Evolutionary conservation across 352 stramenopile genomes (phyloP), one percentile per base, ranked within the genome.

Genomic region (Pythium guiyangense): DNA sequence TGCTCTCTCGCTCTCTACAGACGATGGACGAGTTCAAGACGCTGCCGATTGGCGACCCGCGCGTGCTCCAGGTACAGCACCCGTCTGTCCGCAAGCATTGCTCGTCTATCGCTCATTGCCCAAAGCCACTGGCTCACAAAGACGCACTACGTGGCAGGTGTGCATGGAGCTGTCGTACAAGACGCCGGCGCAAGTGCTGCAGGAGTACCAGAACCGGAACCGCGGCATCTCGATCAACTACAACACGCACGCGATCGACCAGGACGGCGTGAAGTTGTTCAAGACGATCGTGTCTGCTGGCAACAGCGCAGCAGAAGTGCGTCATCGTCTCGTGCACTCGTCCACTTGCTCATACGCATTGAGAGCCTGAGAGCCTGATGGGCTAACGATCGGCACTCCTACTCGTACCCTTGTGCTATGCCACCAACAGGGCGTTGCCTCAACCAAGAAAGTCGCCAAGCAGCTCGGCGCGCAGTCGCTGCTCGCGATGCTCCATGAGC

Each of bases 171-270:
- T 94, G 39, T 81, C 73, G 6, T 75, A 90, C 56, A 91, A 92
- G 67, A 94, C 84, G 1, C 84, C 84, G 2, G 84, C 82, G 12
- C 84, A 94, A 70, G 79, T 94, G n/a, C 65, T 94, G 20, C 79
- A 91, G 45, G 84, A 94, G 59, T 94, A 90, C 55, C 80, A 91
- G 60, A 92, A 90, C 55, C 71, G 81, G 17, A 84, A 94, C 49
- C 77, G 78, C 9, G 84, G 84, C 12, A 75, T 90, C 9, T 84
- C 80, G 1, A 79, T 94, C 63, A 90, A 90, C 49, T 94, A 92
- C 61, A 92, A 90, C 52, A 90, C 77, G 14, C 59, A 89, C 42
- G 59, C 71, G 18, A 58, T 78, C 12, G 70, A 90, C 8, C 56
- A 60, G 2, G 71, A 87, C 35, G 77, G 73, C 4, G 58, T 72